phyloP scores from a whole-genome alignment of 805 yeast species.

The Torulaspora microellipsoides region DNA sequence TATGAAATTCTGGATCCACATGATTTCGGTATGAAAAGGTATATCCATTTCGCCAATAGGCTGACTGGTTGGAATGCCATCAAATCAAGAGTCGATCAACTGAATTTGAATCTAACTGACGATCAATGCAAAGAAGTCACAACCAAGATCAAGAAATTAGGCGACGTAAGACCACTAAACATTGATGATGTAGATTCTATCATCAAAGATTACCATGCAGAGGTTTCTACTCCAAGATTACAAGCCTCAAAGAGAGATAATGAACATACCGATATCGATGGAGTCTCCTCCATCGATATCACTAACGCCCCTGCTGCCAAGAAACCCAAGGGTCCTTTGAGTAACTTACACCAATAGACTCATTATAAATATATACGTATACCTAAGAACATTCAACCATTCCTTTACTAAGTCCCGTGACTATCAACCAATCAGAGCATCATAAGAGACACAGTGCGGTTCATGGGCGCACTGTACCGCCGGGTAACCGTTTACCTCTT shows the following conservation, averaged over 20 bases:
- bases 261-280: constrained; percentile 22
- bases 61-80: constrained; percentile 99
- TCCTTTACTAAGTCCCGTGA: too few species aligned
- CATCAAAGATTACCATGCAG: constrained; percentile 88
- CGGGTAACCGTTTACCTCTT: too few species aligned
- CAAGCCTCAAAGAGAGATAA: constrained; percentile 26
- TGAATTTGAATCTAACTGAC: constrained; percentile 83
- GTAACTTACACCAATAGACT: too few species aligned
- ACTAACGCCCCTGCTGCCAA: constrained; percentile 30
- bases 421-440: too few species aligned
- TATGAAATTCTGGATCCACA: constrained; percentile 92
- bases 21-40: constrained; percentile 93
- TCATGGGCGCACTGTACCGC: too few species aligned
- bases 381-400: too few species aligned
- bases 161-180: constrained; percentile 89
- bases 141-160: constrained; percentile 84
- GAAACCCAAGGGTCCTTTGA: constrained; percentile 22
- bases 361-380: too few species aligned
- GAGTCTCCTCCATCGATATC: constrained; percentile 1
- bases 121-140: constrained; percentile 95
- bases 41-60: constrained; percentile 96
- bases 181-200: constrained; percentile 97
- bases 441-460: too few species aligned
- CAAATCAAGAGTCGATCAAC: constrained; percentile 95
- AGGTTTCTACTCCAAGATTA: constrained; percentile 52